phyloP scores from a whole-genome alignment of 2,329 filamentous ascomycete species.

The Cercospora zeina region DNA sequence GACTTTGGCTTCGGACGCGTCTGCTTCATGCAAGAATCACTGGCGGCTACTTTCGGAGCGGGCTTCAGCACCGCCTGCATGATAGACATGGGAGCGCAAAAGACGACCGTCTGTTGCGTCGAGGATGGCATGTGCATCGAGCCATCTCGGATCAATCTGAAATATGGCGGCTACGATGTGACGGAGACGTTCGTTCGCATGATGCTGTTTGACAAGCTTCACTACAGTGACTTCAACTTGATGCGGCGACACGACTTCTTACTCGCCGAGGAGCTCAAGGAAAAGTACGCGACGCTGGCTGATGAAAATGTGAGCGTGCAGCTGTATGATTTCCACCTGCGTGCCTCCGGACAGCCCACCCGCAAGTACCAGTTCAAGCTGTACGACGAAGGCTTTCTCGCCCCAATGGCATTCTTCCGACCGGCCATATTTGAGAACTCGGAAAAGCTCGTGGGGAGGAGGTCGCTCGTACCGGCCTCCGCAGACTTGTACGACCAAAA shows the following conservation, averaged over 20 bases:
- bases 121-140: conserved; percentile 95
- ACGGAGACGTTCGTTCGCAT: conserved; percentile 96
- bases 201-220: conserved; percentile 95
- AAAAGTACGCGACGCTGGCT: conserved; percentile 86
- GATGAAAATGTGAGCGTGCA: conserved; percentile 88
- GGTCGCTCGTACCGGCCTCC: conserved; percentile 80
- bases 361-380: conserved; percentile 94
- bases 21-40: conserved; percentile 93
- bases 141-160: conserved; percentile 91
- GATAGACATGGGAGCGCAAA: conserved; percentile 93
- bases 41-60: conserved; percentile 91
- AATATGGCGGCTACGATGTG: conserved; percentile 88
- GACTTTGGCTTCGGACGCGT: conserved; percentile 88
- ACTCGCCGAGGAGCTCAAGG: conserved; percentile 92
- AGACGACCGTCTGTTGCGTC: conserved; percentile 95
- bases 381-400: conserved; percentile 93
- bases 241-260: conserved; percentile 87
- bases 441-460: conserved; percentile 73
- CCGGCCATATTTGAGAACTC: conserved; percentile 82
- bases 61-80: conserved; percentile 93
- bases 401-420: conserved; percentile 91
- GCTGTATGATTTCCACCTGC: conserved; percentile 84
- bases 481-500: conserved; percentile 92
- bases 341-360: conserved; percentile 83
- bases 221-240: conserved; percentile 92